phyloP scores from a whole-genome alignment of 176 grass and related monocot genomes.

The Typha latifolia region DNA sequence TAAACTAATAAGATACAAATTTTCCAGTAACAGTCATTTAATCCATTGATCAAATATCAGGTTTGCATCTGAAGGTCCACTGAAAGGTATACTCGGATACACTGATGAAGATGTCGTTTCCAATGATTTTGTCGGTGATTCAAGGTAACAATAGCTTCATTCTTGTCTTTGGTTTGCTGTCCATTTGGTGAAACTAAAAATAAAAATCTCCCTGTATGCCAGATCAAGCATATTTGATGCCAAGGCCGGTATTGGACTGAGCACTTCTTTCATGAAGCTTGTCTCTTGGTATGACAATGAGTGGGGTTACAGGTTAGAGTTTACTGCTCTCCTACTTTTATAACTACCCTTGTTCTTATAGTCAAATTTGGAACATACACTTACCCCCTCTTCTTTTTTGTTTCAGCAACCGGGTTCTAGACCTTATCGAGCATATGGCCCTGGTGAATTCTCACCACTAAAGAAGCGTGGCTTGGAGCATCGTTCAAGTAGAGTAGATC shows the following conservation, averaged over 20 bases:
- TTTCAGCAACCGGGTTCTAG: constrained; percentile 70
- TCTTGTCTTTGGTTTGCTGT: not conserved
- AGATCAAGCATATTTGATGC: constrained; percentile 92
- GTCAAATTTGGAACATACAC: not conserved
- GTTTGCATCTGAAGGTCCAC: constrained; percentile 54
- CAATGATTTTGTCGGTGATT: constrained; percentile 78
- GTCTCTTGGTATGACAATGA: constrained; percentile 94
- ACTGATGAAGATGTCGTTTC: constrained; percentile 88
- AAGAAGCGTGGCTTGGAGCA: not conserved
- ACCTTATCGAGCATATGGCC: constrained; percentile 79
- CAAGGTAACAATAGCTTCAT: constrained; percentile 28
- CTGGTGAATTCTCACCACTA: constrained; percentile 37
- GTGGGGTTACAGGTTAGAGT: constrained; percentile 73
- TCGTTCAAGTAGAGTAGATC: constrained; percentile 2
- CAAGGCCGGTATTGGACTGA: constrained; percentile 76
- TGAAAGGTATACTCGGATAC: constrained; percentile 86
- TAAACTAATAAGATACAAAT: no score
- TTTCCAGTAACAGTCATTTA: not conserved
- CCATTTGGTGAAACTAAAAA: not conserved
- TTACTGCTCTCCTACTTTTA: not conserved
- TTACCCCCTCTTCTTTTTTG: not conserved
- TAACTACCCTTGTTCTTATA: not conserved
- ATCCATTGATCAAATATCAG: constrained; percentile 20
- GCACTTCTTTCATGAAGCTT: constrained; percentile 75
- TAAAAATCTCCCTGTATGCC: not conserved